A percentile compares a stretch with the other conserved stretches of the same genome.
phyloP scores from a whole-genome alignment of 129 eudicot genomes.

The Chrysanthemum seticuspe region DNA sequence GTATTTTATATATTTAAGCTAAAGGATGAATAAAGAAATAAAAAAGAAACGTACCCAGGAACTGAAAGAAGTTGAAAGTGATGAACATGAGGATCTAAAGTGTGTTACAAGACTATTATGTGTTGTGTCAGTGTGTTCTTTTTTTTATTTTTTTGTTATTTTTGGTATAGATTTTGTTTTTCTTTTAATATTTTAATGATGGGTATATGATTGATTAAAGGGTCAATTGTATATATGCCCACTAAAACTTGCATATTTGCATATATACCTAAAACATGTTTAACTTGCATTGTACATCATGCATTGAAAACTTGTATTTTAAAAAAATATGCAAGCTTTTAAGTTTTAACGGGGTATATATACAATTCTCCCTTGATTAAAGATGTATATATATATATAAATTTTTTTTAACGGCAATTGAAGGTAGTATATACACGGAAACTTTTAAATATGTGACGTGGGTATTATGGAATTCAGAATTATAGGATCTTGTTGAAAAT shows the following conservation, averaged over 20 bases:
- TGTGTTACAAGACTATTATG: background rate
- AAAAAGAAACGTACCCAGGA: slow-evolving; percentile 31
- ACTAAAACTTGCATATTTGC: no score
- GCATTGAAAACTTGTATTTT: no score
- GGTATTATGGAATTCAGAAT: no score
- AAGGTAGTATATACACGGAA: slow-evolving; percentile 33
- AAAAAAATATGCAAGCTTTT: no score
- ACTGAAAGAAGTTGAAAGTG: slow-evolving; percentile 34
- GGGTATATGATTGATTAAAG: slow-evolving; percentile 24
- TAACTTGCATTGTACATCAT: no score
- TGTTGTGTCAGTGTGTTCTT: background rate
- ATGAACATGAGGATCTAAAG: slow-evolving; percentile 39
- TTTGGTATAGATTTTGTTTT: slow-evolving; percentile 5
- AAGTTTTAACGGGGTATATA: no score
- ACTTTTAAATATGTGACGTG: slow-evolving; percentile 32
- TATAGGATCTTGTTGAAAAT: no score
- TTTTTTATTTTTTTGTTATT: slow-evolving; percentile 14
- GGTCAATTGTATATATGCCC: no score
- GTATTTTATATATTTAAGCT: slow-evolving; percentile 18
- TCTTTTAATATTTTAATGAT: slow-evolving; percentile 14
- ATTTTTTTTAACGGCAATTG: no score
- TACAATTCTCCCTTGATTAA: no score
- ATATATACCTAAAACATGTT: no score
- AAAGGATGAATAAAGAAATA: background rate
- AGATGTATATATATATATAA: no score